Evolutionary conservation across 2,329 filamentous ascomycete genomes (phyloP).

Genomic region (Coniosporium uncinatum): DNA sequence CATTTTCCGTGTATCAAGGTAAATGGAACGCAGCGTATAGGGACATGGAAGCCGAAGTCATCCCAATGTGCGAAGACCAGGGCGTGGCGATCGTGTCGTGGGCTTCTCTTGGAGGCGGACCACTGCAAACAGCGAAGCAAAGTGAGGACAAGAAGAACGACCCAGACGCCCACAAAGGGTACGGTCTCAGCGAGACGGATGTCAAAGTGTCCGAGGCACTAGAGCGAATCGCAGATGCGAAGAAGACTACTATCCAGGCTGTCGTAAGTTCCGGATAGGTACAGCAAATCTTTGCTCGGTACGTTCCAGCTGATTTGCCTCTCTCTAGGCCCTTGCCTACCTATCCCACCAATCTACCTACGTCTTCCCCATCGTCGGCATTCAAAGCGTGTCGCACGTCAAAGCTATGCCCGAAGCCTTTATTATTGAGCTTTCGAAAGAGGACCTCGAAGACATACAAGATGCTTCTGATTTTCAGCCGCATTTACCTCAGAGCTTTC

Average conservation of each 20-base stretch:
- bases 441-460: constrained; percentile 65
- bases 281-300: not conserved
- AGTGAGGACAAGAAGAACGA: constrained; percentile 35
- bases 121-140: constrained; percentile 36
- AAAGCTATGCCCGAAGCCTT: constrained; percentile 66
- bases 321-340: constrained; percentile 56
- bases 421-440: constrained; percentile 47
- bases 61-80: constrained; percentile 34
- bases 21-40: constrained; percentile 33
- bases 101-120: constrained; percentile 39
- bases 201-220: constrained; percentile 49
- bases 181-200: constrained; percentile 38
- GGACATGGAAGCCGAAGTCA: constrained; percentile 38
- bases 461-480: constrained; percentile 53
- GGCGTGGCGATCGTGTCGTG: constrained; percentile 45
- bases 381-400: constrained; percentile 63
- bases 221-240: constrained; percentile 51
- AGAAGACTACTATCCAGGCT: constrained; percentile 48
- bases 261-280: constrained; percentile 39
- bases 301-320: not conserved
- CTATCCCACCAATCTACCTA: constrained; percentile 67
- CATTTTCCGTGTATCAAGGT: constrained; percentile 32
- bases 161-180: constrained; percentile 21
- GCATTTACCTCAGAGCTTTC: constrained; percentile 61
- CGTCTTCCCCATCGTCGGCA: constrained; percentile 69